phyloP scores from a whole-genome alignment of 2,329 filamentous ascomycete species.

The Colletotrichum neosansevieriae region DNA sequence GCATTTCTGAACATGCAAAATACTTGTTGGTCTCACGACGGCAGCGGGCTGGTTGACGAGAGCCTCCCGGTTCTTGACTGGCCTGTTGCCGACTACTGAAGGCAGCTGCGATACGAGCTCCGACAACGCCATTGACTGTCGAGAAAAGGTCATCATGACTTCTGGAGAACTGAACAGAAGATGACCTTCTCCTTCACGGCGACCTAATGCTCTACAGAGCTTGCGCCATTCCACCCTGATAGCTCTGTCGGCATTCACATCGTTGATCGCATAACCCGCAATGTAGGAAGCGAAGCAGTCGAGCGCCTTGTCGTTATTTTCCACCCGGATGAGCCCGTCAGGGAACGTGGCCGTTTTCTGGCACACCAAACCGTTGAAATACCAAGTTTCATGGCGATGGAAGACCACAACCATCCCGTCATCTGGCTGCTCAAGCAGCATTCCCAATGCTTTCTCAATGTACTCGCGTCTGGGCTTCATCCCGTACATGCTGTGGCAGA shows the following conservation, averaged over 20 bases:
- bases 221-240: constrained; percentile 59
- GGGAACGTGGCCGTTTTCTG: constrained; percentile 61
- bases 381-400: constrained; percentile 61
- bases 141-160: constrained; percentile 64
- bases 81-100: constrained; percentile 43
- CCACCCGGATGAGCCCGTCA: constrained; percentile 56
- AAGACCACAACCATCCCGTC: constrained; percentile 65
- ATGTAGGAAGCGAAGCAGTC: constrained; percentile 67
- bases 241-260: constrained; percentile 45
- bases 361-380: constrained; percentile 61
- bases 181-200: constrained; percentile 50
- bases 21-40: constrained; percentile 58
- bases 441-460: constrained; percentile 59
- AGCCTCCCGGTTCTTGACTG: constrained; percentile 66
- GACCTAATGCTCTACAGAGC: constrained; percentile 62
- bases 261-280: constrained; percentile 57
- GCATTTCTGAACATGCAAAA: constrained; percentile 65
- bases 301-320: constrained; percentile 58
- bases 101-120: constrained; percentile 59
- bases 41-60: constrained; percentile 56
- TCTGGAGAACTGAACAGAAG: constrained; percentile 63
- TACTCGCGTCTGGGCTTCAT: constrained; percentile 61
- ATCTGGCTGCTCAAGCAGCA: constrained; percentile 56
- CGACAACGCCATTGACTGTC: constrained; percentile 55
- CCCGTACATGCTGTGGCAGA: constrained; percentile 75